Evolutionary conservation across 345 rosid genomes (phyloP).

Genomic region (Noccaea caerulescens): DNA sequence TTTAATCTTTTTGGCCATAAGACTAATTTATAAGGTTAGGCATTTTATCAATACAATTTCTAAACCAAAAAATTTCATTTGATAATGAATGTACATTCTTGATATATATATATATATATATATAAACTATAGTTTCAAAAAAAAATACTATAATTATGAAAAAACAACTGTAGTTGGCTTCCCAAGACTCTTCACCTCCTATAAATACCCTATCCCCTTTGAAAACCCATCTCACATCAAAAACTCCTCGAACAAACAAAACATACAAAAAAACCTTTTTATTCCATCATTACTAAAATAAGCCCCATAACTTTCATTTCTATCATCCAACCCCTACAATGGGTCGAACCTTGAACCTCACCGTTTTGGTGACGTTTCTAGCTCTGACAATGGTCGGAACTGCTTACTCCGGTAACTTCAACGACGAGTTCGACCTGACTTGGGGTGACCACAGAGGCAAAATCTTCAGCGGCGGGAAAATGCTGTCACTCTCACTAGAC

Average conservation of each 20-base stretch:
- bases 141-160: not conserved
- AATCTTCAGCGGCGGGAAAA: slow-evolving; percentile 57
- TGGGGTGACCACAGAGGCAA: slow-evolving; percentile 63
- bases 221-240: slow-evolving; percentile 34
- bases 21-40: too few relatives aligned
- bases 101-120: too few relatives aligned
- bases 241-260: slow-evolving; percentile 37
- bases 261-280: not conserved
- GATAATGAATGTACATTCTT: too few relatives aligned
- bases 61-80: too few relatives aligned
- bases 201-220: slow-evolving; percentile 39
- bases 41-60: too few relatives aligned
- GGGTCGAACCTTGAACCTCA: slow-evolving; percentile 32
- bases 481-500: slow-evolving; percentile 61
- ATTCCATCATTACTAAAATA: not conserved
- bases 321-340: slow-evolving; percentile 8
- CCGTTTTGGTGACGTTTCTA: slow-evolving; percentile 35
- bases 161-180: slow-evolving; percentile 40
- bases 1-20: not conserved
- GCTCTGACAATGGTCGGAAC: slow-evolving; percentile 37
- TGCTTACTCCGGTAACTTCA: slow-evolving; percentile 51
- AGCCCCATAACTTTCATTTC: slow-evolving; percentile 18
- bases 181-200: slow-evolving; percentile 35
- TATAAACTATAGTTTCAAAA: not conserved
- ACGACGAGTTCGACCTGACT: slow-evolving; percentile 58